A percentile compares a stretch with the other conserved stretches of the same genome.
Conservation (phyloP, 176 grass and related monocot species). For the Cymbopogon citratus region DNA sequence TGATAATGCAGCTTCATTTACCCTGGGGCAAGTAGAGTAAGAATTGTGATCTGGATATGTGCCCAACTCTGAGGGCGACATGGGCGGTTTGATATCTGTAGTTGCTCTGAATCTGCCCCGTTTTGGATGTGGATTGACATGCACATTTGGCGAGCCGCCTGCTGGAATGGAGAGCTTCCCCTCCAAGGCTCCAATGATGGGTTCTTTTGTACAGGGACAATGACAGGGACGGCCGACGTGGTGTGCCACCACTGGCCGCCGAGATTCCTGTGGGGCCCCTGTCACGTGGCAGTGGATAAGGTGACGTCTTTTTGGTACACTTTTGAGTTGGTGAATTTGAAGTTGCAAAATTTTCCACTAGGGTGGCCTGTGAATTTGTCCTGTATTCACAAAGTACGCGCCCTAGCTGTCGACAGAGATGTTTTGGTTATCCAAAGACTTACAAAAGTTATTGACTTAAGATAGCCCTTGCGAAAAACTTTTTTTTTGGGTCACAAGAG, state of each 20-base stretch:
- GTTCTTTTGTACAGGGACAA: no score
- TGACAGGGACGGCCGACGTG: background rate
- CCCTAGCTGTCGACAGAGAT: background rate
- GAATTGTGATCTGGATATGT: slow-evolving; percentile 9
- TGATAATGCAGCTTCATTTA: background rate
- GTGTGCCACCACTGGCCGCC: background rate
- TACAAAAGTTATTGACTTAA: no score
- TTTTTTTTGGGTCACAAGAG: no score
- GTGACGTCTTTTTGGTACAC: background rate
- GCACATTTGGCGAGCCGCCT: background rate
- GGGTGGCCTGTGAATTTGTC: background rate
- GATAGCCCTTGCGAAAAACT: no score
- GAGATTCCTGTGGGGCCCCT: slow-evolving; percentile 32
- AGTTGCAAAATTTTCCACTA: background rate
- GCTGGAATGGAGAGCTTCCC: background rate
- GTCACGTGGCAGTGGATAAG: slow-evolving; percentile 52
- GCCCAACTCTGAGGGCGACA: background rate
- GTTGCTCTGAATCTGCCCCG: background rate
- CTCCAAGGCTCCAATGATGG: no score
- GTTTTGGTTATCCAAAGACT: no score
- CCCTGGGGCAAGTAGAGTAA: background rate
- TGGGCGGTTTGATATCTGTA: background rate
- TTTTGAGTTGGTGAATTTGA: background rate
- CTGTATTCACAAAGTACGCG: background rate
- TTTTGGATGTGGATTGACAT: slow-evolving; percentile 35